Conservation (phyloP, 2,329 filamentous ascomycete genomes). For the Colletotrichum sp. region DNA sequence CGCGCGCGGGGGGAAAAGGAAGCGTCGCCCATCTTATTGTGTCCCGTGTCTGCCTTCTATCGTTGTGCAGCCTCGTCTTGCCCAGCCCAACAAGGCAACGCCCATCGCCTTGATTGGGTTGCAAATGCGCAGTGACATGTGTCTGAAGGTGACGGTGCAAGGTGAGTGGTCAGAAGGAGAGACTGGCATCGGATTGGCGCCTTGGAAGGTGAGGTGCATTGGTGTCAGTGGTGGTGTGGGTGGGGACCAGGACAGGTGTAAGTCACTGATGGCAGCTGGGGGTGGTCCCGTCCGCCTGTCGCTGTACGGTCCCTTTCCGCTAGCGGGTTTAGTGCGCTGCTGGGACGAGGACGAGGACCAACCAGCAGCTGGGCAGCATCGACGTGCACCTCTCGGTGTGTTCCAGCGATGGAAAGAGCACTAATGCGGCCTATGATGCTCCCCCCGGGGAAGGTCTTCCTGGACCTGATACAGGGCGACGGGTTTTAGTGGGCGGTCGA, state of each 20-base stretch:
- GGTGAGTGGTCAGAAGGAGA: neutral
- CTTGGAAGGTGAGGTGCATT: neutral
- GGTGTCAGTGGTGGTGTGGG: neutral
- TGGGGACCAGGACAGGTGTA: too few species aligned
- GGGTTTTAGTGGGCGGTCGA: neutral
- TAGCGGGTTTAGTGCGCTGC: neutral
- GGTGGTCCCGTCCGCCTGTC: neutral
- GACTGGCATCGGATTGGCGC: neutral
- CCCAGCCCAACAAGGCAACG: neutral
- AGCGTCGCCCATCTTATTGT: neutral
- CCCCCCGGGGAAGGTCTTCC: neutral
- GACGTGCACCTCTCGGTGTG: neutral
- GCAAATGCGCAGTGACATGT: neutral
- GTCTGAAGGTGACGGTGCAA: neutral
- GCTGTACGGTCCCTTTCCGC: constrained; percentile 6
- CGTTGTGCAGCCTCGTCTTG: neutral
- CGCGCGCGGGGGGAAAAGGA: neutral
- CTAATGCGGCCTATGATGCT: neutral
- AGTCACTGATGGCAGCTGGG: too few species aligned
- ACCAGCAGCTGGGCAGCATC: neutral
- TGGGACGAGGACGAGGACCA: neutral
- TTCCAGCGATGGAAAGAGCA: neutral
- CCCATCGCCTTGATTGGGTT: neutral
- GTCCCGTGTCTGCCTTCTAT: neutral
- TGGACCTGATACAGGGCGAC: neutral